These are phyloP conservation scores for Phoenix roebelenii DNA, from an alignment of 176 grass and related monocot genomes.

Conservation along the genomic window DNA sequence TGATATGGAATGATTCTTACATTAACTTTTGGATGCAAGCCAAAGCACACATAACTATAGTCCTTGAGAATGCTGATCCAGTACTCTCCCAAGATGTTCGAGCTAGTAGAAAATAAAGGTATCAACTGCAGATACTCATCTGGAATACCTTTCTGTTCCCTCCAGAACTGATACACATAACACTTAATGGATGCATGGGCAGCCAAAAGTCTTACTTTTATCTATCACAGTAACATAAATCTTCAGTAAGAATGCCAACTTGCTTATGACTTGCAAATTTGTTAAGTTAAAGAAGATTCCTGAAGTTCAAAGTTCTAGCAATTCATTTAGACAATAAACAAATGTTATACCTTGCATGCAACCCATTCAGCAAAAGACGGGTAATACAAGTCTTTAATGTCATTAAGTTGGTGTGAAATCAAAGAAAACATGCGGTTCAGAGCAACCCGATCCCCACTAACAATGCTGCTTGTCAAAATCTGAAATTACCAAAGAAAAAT, in stretches of 20 bases:
- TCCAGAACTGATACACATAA: constrained; percentile 73
- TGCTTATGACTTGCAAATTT: background rate
- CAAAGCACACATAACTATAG: constrained; percentile 67
- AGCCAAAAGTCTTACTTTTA: constrained; percentile 75
- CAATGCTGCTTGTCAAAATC: constrained; percentile 86
- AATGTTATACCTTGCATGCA: constrained; percentile 78
- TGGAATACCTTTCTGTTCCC: constrained; percentile 50
- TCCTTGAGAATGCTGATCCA: constrained; percentile 83
- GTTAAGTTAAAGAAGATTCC: constrained; percentile 23
- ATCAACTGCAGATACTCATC: constrained; percentile 75
- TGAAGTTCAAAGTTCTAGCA: background rate
- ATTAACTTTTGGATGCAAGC: constrained; percentile 67
- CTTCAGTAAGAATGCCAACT: background rate
- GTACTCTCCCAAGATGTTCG: constrained; percentile 61
- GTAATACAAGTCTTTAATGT: constrained; percentile 83
- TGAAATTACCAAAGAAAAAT: constrained; percentile 32
- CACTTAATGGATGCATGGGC: constrained; percentile 97
- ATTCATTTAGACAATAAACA: constrained; percentile 1
- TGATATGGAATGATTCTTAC: constrained; percentile 26
- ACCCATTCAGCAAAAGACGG: constrained; percentile 99
- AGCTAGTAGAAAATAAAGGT: constrained; percentile 71
- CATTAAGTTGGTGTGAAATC: constrained; percentile 69
- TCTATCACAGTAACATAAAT: constrained; percentile 48
- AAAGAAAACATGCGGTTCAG: constrained; percentile 81
- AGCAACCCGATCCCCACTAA: constrained; percentile 72